Percentiles rank a stretch among this genome's conserved stretches.
Conservation (phyloP, 768 basidiomycete genomes). For the Mycena vitilis region DNA sequence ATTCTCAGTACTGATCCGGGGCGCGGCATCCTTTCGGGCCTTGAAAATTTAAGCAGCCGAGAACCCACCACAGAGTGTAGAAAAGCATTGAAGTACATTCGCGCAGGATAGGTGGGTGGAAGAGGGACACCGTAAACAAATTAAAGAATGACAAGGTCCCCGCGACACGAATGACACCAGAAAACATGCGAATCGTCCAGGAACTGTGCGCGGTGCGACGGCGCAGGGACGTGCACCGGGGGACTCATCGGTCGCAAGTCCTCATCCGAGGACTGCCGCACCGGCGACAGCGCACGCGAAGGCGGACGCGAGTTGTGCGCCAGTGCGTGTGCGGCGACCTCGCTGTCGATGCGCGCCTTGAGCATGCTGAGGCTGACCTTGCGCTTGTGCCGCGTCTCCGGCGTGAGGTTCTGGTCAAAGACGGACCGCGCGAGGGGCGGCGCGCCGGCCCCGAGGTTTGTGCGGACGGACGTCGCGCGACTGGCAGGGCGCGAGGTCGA, state of each 20-base stretch:
- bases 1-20: too few species aligned
- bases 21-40: too few species aligned
- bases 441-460: slow-evolving; percentile 49
- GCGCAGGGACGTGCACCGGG: slow-evolving; percentile 37
- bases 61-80: too few species aligned
- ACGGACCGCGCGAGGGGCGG: slow-evolving; percentile 65
- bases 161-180: slow-evolving; percentile 87
- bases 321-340: slow-evolving; percentile 59
- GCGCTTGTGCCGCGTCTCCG: slow-evolving; percentile 85
- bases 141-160: slow-evolving; percentile 80
- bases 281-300: slow-evolving; percentile 68
- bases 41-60: too few species aligned
- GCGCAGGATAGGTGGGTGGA: too few species aligned
- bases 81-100: too few species aligned
- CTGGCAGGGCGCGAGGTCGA: slow-evolving; percentile 57
- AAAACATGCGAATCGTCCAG: slow-evolving; percentile 91
- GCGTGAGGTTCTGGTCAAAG: slow-evolving; percentile 76
- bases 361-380: slow-evolving; percentile 89
- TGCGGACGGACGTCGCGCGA: slow-evolving; percentile 55
- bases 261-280: slow-evolving; percentile 50
- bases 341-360: slow-evolving; percentile 90
- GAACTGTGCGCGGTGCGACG: slow-evolving; percentile 72
- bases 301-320: slow-evolving; percentile 58
- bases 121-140: too few species aligned
- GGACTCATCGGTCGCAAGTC: slow-evolving; percentile 43